Evolutionary conservation across 2,329 filamentous ascomycete species (phyloP), one percentile per base, ranked within the genome.

Genomic region (Lecanicillium sp.): DNA sequence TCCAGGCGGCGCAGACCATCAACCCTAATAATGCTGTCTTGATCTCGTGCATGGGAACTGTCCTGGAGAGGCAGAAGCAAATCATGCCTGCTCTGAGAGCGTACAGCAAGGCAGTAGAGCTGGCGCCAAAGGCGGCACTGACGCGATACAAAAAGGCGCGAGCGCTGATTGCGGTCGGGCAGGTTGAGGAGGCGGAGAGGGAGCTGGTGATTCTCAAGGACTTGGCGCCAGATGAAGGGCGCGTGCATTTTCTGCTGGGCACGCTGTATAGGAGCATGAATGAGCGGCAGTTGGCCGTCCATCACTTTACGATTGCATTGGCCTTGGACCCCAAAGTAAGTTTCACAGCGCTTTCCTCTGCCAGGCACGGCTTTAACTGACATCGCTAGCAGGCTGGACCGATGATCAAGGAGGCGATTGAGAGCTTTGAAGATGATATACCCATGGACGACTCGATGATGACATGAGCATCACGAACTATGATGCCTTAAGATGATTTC

Each of bases 331-430:
- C 90, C 20, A 97, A 97, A 81, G 90, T 94, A 69, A 57, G 71
- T 58, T 44, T 4, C n/a, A 30, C 2, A 15, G 15, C 17, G 3
- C 7, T 31, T 28, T 19, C 9, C 27, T 27, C 18, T 22, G 14
- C 13, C 17, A 29, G 7, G 29, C 20, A 11, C 7, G 11, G 22
- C 22, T 25, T 25, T 25, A 6, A 11, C 22, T 25, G 11, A 25
- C 22, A 25, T 8, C 7, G 7, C 14, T 36, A 39, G 12, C 49
- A 95, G 89, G 87, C 90, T 51, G 88, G 87, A 48, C 83, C 86
- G 46, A 84, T 88, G 60, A 96, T 98, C 62, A 98, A 97, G 64
- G 88, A 95, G 58, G 88, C 87, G 14, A 96, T 98, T 66, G 90
- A 97, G 66, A 83, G 81, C 51, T 74, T 97, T 42, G 87, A 94